A percentile compares a stretch with the other conserved stretches of the same genome.
Evolutionary conservation across 2,329 filamentous ascomycete genomes (phyloP).

Genomic region (Trichoderma gracile): DNA sequence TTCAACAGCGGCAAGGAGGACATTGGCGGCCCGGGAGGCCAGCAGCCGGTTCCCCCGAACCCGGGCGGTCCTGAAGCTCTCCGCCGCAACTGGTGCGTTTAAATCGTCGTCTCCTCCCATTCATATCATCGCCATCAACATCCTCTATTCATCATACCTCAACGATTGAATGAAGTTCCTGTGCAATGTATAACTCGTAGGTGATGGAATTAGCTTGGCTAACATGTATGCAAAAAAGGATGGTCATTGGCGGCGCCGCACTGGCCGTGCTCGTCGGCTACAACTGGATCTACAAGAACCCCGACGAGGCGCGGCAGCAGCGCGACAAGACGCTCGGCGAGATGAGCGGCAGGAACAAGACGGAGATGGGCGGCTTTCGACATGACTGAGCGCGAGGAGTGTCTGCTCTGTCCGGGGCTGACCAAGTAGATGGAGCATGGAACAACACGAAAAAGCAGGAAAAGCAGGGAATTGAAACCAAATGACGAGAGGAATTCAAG

Average conservation of each 20-base stretch:
- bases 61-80: constrained; percentile 35
- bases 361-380: constrained; percentile 36
- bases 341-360: constrained; percentile 37
- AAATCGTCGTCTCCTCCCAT: no score
- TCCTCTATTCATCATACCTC: no score
- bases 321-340: constrained; percentile 32
- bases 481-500: background rate
- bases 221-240: constrained; percentile 33
- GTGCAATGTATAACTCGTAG: no score
- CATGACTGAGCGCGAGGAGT: constrained; percentile 30
- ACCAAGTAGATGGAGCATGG: background rate
- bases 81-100: constrained; percentile 38
- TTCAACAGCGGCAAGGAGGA: constrained; percentile 28
- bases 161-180: no score
- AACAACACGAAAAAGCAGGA: background rate
- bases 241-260: constrained; percentile 35
- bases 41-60: constrained; percentile 34
- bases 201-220: background rate
- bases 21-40: constrained; percentile 41
- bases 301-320: constrained; percentile 23
- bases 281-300: constrained; percentile 35
- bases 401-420: constrained; percentile 15
- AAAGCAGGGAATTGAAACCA: background rate
- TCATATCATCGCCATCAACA: no score
- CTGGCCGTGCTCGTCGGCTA: constrained; percentile 33